Conservation (phyloP, 2,329 filamentous ascomycete species). For the Fusarium haematococcum region DNA sequence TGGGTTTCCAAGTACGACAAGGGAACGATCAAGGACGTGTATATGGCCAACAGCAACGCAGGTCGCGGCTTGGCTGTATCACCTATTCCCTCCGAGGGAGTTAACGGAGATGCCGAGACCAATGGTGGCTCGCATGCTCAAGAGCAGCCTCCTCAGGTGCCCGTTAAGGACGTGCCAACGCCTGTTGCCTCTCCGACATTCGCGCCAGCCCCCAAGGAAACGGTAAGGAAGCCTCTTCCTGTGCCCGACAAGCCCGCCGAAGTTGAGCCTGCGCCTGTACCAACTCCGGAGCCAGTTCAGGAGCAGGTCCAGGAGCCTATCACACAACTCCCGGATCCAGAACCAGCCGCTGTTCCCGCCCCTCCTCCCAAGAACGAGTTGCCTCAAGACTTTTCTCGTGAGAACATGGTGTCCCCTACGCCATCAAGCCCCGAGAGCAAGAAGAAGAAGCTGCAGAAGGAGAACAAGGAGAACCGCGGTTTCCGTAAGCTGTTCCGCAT, state of each 20-base stretch:
- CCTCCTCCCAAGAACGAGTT: conserved; percentile 44
- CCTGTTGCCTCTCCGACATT: conserved; percentile 40
- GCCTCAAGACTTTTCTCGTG: conserved; percentile 35
- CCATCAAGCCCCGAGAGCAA: conserved; percentile 56
- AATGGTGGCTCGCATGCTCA: conserved; percentile 23
- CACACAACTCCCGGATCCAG: conserved; percentile 5
- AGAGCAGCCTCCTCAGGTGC: conserved; percentile 54
- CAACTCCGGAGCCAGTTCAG: conserved; percentile 14
- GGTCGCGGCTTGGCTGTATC: conserved; percentile 70
- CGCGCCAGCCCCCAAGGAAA: conserved; percentile 32
- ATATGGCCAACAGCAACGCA: conserved; percentile 78
- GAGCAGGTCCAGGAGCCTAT: conserved; percentile 11
- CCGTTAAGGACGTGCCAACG: conserved; percentile 52
- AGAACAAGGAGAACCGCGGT: conserved; percentile 60
- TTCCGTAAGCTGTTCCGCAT: conserved; percentile 77
- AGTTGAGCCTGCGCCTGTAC: conserved; percentile 11
- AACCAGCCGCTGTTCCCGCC: conserved; percentile 29
- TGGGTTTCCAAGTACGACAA: conserved; percentile 98
- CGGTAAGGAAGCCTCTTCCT: conserved; percentile 38
- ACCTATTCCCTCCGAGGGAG: conserved; percentile 50
- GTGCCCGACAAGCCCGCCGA: conserved; percentile 5
- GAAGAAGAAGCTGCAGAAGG: conserved; percentile 68
- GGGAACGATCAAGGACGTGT: conserved; percentile 85
- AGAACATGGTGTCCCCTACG: conserved; percentile 41
- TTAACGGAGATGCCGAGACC: conserved; percentile 37